These are phyloP conservation scores for Teunomyces atbi DNA, from an alignment of 805 yeast species.

Conservation along the genomic window DNA sequence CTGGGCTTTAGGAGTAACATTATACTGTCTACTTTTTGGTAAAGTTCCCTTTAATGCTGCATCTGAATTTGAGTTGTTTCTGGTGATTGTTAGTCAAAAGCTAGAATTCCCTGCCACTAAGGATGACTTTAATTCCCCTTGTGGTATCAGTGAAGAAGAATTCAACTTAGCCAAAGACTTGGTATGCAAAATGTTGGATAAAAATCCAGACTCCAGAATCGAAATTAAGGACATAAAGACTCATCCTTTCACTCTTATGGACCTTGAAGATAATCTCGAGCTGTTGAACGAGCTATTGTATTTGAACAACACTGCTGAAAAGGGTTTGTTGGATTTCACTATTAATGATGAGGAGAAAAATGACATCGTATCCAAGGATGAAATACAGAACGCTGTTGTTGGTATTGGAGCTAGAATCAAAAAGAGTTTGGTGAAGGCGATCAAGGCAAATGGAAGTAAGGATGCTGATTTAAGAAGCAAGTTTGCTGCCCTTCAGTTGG, in stretches of 20 bases:
- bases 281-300: slow-evolving; percentile 35
- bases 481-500: slow-evolving; percentile 21
- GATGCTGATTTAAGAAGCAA: slow-evolving; percentile 22
- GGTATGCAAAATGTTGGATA: slow-evolving; percentile 57
- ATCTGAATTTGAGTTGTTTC: slow-evolving; percentile 81
- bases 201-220: slow-evolving; percentile 66
- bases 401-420: slow-evolving; percentile 74
- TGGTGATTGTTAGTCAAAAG: slow-evolving; percentile 66
- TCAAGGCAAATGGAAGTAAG: slow-evolving; percentile 24
- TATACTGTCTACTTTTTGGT: slow-evolving; percentile 86
- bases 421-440: slow-evolving; percentile 47
- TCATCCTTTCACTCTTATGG: slow-evolving; percentile 64
- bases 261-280: slow-evolving; percentile 35
- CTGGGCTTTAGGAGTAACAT: slow-evolving; percentile 96
- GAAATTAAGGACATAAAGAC: slow-evolving; percentile 68
- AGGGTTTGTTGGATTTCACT: slow-evolving; percentile 14
- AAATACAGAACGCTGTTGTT: slow-evolving; percentile 71
- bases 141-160: slow-evolving; percentile 43
- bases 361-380: slow-evolving; percentile 60
- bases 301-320: slow-evolving; percentile 23
- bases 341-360: slow-evolving; percentile 27
- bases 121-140: slow-evolving; percentile 36
- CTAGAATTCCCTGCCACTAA: slow-evolving; percentile 53
- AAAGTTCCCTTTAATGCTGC: slow-evolving; percentile 85
- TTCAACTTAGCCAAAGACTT: slow-evolving; percentile 54